phyloP scores from a whole-genome alignment of 306 rosid species.

The Echinosophora koreensis region DNA sequence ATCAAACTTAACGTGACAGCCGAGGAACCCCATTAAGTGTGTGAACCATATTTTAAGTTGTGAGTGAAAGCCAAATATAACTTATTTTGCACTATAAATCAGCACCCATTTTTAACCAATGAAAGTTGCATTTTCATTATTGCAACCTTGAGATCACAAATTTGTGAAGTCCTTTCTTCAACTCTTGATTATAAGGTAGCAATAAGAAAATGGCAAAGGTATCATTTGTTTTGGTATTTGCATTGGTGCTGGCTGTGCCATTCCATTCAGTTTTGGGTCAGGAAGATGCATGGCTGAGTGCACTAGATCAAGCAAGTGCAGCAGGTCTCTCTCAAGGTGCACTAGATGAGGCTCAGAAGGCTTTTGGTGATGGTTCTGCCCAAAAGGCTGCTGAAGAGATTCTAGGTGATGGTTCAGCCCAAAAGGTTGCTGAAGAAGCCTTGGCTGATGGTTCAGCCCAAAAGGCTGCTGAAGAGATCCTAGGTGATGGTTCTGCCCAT shows the following conservation, averaged over 20 bases:
- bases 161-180: background rate
- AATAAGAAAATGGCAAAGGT: slow-evolving; percentile 40
- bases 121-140: background rate
- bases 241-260: slow-evolving; percentile 25
- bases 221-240: slow-evolving; percentile 15
- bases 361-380: slow-evolving; percentile 24
- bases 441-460: slow-evolving; percentile 25
- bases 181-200: background rate
- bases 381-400: slow-evolving; percentile 1
- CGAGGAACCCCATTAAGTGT: slow-evolving; percentile 16
- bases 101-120: background rate
- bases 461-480: background rate
- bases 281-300: slow-evolving; percentile 13
- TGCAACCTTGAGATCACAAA: background rate
- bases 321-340: slow-evolving; percentile 40
- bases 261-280: slow-evolving; percentile 30
- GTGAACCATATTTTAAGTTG: background rate
- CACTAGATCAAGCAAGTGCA: slow-evolving; percentile 33
- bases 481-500: slow-evolving; percentile 9
- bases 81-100: slow-evolving; percentile 5
- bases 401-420: slow-evolving; percentile 5
- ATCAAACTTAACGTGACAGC: slow-evolving; percentile 18
- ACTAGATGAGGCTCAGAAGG: slow-evolving; percentile 31
- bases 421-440: background rate
- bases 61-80: background rate